Evolutionary conservation across 345 rosid genomes (phyloP).

Genomic region (Ceriops zippeliana): DNA sequence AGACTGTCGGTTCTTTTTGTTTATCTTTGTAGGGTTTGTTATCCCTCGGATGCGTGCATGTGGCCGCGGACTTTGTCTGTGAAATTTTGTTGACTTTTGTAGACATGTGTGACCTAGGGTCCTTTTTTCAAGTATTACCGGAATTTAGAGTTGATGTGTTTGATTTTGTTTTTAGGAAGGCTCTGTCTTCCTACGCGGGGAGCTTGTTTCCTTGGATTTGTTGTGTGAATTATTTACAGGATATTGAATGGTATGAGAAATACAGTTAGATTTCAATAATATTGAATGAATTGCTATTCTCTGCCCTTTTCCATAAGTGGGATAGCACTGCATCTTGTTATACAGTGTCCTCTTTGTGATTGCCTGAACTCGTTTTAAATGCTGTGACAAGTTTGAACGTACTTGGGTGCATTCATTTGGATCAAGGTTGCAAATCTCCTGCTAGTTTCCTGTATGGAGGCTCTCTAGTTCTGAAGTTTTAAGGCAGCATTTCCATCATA

Average conservation of each 20-base stretch:
- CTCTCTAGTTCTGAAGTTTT: neutral
- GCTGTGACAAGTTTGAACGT: neutral
- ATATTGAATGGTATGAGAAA: neutral
- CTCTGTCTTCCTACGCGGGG: neutral
- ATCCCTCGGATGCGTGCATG: neutral
- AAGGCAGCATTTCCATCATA: neutral
- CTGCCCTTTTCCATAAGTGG: neutral
- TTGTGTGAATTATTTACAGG: neutral
- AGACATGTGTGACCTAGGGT: too few relatives aligned
- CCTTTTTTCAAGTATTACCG: too few relatives aligned
- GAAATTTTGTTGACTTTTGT: too few relatives aligned
- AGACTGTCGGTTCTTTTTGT: neutral
- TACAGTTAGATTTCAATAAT: too few relatives aligned
- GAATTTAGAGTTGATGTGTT: too few relatives aligned
- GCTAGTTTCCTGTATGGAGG: too few relatives aligned
- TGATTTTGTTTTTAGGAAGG: too few relatives aligned
- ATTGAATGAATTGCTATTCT: too few relatives aligned
- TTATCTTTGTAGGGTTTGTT: neutral
- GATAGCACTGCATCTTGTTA: neutral
- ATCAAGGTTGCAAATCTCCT: too few relatives aligned
- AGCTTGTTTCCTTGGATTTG: neutral
- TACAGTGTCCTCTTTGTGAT: neutral
- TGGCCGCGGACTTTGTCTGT: neutral
- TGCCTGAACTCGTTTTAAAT: neutral
- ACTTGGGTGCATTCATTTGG: too few relatives aligned